phyloP scores from a whole-genome alignment of 108 stramenopile species.

The Poteriospumella lacustris region DNA sequence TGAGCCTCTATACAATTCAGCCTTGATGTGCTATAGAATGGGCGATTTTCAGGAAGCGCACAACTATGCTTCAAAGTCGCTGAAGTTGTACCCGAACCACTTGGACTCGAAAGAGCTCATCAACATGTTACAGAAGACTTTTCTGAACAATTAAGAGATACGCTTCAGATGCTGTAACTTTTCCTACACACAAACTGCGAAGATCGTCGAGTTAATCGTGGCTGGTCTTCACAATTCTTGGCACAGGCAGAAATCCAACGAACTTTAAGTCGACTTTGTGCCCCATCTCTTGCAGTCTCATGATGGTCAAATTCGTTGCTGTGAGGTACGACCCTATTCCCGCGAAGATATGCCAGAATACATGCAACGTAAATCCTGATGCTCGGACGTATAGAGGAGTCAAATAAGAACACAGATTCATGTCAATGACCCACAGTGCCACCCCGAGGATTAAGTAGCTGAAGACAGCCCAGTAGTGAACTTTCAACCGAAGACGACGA shows the following conservation, averaged over 20 bases:
- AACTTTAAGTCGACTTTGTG: neutral
- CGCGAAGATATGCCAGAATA: constrained; percentile 1
- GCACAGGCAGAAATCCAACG: neutral
- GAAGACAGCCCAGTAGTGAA: too few relatives aligned
- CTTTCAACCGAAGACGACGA: neutral
- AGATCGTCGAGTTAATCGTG: too few relatives aligned
- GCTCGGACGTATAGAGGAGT: neutral
- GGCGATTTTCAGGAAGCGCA: constrained; percentile 53
- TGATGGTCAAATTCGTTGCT: neutral
- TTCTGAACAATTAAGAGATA: constrained; percentile 20
- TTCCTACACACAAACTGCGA: too few relatives aligned
- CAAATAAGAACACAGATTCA: neutral
- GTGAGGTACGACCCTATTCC: neutral
- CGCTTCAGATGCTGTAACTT: too few relatives aligned
- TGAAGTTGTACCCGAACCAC: constrained; percentile 45
- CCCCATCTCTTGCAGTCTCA: neutral
- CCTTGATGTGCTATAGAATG: constrained; percentile 45
- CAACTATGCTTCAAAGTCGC: constrained; percentile 29
- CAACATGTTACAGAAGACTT: constrained; percentile 28
- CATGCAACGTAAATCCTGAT: constrained; percentile 6
- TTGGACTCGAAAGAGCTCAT: constrained; percentile 48
- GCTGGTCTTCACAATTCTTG: too few relatives aligned
- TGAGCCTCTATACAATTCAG: constrained; percentile 53
- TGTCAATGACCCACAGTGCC: neutral
- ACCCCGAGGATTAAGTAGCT: neutral